Percentiles rank a stretch among this genome's conserved stretches.
phyloP scores from a whole-genome alignment of 805 yeast species.

The Citeromyces matritensis region DNA sequence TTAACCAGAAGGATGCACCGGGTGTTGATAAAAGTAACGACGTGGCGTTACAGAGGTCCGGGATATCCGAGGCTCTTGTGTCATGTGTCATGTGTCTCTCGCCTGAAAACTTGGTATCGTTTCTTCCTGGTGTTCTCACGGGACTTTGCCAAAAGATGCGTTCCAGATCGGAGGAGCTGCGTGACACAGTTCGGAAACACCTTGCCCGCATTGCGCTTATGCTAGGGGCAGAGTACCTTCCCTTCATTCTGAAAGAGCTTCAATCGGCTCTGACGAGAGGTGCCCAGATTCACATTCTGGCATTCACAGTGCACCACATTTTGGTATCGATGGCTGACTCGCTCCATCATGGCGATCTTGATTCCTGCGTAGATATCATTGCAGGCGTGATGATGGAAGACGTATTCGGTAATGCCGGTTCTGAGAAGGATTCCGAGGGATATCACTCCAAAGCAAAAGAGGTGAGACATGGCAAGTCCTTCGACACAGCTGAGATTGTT shows the following conservation, averaged over 20 bases:
- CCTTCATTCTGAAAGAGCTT: slow-evolving; percentile 66
- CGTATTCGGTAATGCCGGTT: slow-evolving; percentile 80
- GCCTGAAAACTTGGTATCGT: slow-evolving; percentile 32
- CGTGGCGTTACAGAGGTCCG: slow-evolving; percentile 61
- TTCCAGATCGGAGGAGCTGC: slow-evolving; percentile 70
- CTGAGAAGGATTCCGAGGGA: slow-evolving; percentile 90
- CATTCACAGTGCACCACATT: slow-evolving; percentile 72
- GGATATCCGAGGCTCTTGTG: slow-evolving; percentile 70
- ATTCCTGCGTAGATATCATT: slow-evolving; percentile 40
- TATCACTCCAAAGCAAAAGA: slow-evolving; percentile 79
- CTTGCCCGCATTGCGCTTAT: slow-evolving; percentile 46
- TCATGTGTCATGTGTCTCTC: slow-evolving; percentile 50
- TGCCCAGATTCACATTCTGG: slow-evolving; percentile 84
- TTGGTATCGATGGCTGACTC: slow-evolving; percentile 33
- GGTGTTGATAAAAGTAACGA: slow-evolving; percentile 19
- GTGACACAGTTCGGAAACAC: slow-evolving; percentile 74
- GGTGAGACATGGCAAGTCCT: slow-evolving; percentile 79
- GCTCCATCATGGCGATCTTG: slow-evolving; percentile 59
- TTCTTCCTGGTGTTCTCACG: slow-evolving; percentile 73
- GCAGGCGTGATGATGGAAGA: slow-evolving; percentile 81
- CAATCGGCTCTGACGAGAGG: slow-evolving; percentile 73
- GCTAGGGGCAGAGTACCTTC: slow-evolving; percentile 62
- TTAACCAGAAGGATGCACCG: slow-evolving; percentile 43
- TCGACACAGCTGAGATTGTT: slow-evolving; percentile 71
- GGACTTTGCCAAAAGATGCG: slow-evolving; percentile 81